Evolutionary conservation across 345 rosid genomes (phyloP).

Genomic region (Arabidopsis thaliana): DNA sequence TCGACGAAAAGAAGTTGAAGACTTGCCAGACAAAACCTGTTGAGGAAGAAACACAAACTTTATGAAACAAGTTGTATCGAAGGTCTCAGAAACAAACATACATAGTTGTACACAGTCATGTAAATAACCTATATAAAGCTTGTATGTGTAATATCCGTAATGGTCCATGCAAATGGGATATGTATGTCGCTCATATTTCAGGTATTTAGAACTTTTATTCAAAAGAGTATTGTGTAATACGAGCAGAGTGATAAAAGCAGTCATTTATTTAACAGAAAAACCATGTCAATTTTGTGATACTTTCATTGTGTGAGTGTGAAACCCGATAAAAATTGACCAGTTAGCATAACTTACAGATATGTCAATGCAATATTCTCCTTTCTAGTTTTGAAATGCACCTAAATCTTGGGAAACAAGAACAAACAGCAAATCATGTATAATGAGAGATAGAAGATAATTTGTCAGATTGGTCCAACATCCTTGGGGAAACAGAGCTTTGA

Average conservation of each 20-base stretch:
- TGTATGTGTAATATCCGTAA: slow-evolving; percentile 1
- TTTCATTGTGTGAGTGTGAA: background rate
- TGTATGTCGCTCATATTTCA: background rate
- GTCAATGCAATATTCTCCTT: background rate
- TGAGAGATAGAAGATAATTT: background rate
- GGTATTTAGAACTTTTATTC: background rate
- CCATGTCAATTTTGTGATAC: background rate
- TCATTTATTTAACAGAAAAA: background rate
- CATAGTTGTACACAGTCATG: slow-evolving; percentile 12
- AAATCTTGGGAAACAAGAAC: background rate
- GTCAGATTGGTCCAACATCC: background rate
- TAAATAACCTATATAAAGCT: background rate
- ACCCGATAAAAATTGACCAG: background rate
- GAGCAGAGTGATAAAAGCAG: background rate
- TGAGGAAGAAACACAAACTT: slow-evolving; percentile 27
- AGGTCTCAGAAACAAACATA: slow-evolving; percentile 22
- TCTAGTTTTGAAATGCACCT: background rate
- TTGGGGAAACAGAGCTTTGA: slow-evolving; percentile 10
- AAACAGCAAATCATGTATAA: background rate
- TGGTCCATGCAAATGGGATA: background rate
- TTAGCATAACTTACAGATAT: slow-evolving; percentile 1
- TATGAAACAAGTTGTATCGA: slow-evolving; percentile 5
- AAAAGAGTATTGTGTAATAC: background rate
- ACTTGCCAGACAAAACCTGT: slow-evolving; percentile 16
- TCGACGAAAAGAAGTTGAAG: slow-evolving; percentile 46